These are phyloP conservation scores for Senecio squalidus DNA, from an alignment of 140 eudicot genomes.

Conservation along the genomic window DNA sequence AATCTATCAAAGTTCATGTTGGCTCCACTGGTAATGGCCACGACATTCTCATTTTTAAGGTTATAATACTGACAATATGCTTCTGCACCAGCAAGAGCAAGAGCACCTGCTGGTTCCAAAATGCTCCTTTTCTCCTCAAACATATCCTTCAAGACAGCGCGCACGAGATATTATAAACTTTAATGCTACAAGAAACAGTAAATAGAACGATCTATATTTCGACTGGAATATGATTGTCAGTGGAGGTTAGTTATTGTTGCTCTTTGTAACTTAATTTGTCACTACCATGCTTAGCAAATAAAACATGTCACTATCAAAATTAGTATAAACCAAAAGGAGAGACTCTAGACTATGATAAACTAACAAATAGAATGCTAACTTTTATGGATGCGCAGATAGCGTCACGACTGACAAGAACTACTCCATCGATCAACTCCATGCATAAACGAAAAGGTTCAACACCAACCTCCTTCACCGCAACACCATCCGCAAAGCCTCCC, in stretches of 20 bases:
- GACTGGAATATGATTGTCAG: no score
- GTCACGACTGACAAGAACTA: slow-evolving; percentile 81
- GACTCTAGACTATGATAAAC: neutral
- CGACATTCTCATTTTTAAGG: slow-evolving; percentile 52
- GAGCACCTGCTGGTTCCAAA: slow-evolving; percentile 85
- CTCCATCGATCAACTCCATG: slow-evolving; percentile 70
- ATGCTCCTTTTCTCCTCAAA: slow-evolving; percentile 86
- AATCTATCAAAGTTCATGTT: slow-evolving; percentile 74
- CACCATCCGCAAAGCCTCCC: slow-evolving; percentile 91
- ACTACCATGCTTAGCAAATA: neutral
- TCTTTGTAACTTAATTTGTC: no score
- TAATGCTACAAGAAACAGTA: neutral
- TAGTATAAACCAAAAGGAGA: neutral
- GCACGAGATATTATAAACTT: neutral
- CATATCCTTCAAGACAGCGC: slow-evolving; percentile 47
- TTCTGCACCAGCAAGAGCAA: slow-evolving; percentile 88
- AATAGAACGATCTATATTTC: no score
- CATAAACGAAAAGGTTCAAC: slow-evolving; percentile 66
- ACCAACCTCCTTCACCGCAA: slow-evolving; percentile 78
- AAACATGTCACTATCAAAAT: neutral
- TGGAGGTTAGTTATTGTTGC: no score
- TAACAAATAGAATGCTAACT: slow-evolving; percentile 22
- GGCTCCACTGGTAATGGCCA: slow-evolving; percentile 81
- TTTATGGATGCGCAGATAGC: slow-evolving; percentile 87
- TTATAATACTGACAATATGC: slow-evolving; percentile 73